Base-by-base conservation (phyloP, 768 basidiomycete species). In the Agrocybe chaxingu region DNA sequence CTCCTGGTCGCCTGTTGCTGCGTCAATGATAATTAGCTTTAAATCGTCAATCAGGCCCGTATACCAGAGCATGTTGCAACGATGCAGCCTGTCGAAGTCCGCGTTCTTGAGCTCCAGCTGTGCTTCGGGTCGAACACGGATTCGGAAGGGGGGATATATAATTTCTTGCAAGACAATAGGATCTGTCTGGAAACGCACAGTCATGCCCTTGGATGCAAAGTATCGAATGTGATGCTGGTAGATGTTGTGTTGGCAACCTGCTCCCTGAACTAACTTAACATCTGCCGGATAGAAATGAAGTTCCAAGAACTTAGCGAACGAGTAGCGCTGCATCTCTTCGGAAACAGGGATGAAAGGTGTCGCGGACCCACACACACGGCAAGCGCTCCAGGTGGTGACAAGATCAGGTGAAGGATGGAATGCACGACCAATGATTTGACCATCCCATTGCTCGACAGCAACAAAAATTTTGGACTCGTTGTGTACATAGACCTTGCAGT, bases 251-350 rank as follows among this genome's bases (percentile, higher is more conserved):
- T 87, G 80, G 62, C 97, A 98, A 3, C 86, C 87, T 31, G 92
- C 91, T 7, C 89, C 92, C 59, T 84, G 87, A n/a, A 92, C 83
- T 42, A 92, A 74, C 59, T 84, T 78, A 60, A 94, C 84, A 55
- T 91, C 84, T 32, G 92, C 82, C 30, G 93, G 94, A 68, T 98
- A 97, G 67, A 98, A 98, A 62, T 93, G 89, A 24, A 96, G 81
- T 63, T 99, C 96, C 29, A 99, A 79, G 66, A 96, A 98, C 60
- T 97, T 95, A 33, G 89, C 92, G 64, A 98, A 96, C 4, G 95
- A 98, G 64, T 96, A 93, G 49, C 87, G 75, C 61, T 92, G 89
- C 78, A 95, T 93, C 65, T 96, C 93, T 58, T 91, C 87, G 1
- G 92, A 92, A 35, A 92, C 84, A 4, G 85, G 87, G 57, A 94